Conservation (phyloP, 2,329 filamentous ascomycete species). For the Aspergillus ruber region DNA sequence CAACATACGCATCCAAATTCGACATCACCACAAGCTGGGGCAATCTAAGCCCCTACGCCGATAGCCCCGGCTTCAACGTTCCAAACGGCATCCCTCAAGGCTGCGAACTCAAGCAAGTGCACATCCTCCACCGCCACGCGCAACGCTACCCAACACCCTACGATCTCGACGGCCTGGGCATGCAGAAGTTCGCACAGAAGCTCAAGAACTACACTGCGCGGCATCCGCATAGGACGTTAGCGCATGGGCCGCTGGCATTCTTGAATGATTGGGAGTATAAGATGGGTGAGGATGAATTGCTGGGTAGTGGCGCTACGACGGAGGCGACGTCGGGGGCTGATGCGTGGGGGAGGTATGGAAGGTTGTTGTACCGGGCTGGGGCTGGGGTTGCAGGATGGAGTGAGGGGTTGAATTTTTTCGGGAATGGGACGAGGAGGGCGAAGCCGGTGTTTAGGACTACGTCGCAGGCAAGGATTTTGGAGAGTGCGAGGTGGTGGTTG, state of each 20-base stretch:
- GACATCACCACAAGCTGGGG: slow-evolving; percentile 26
- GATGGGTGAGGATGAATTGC: slow-evolving; percentile 40
- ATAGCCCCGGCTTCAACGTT: slow-evolving; percentile 17
- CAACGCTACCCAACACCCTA: slow-evolving; percentile 46
- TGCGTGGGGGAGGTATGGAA: slow-evolving; percentile 52
- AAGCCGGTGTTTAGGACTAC: slow-evolving; percentile 51
- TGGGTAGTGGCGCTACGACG: slow-evolving; percentile 45
- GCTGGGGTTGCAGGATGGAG: slow-evolving; percentile 46
- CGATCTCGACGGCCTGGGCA: slow-evolving; percentile 45
- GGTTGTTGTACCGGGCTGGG: slow-evolving; percentile 47
- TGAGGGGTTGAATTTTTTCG: slow-evolving; percentile 31
- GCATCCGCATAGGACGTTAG: slow-evolving; percentile 26
- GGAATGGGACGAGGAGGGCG: slow-evolving; percentile 42
- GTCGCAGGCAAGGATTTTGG: slow-evolving; percentile 48
- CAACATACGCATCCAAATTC: slow-evolving; percentile 23
- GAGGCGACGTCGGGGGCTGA: slow-evolving; percentile 46
- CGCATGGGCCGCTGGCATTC: slow-evolving; percentile 46
- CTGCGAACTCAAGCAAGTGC: slow-evolving; percentile 52
- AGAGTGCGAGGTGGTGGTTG: slow-evolving; percentile 42
- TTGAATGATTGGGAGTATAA: slow-evolving; percentile 48
- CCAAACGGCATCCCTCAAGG: slow-evolving; percentile 45
- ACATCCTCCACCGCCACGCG: slow-evolving; percentile 50
- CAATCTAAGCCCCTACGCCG: slow-evolving; percentile 25
- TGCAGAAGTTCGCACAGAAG: slow-evolving; percentile 46
- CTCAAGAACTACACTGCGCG: slow-evolving; percentile 40